These are phyloP conservation scores for Sporobolomyces roseus DNA, from an alignment of 768 basidiomycete species.

Conservation along the genomic window DNA sequence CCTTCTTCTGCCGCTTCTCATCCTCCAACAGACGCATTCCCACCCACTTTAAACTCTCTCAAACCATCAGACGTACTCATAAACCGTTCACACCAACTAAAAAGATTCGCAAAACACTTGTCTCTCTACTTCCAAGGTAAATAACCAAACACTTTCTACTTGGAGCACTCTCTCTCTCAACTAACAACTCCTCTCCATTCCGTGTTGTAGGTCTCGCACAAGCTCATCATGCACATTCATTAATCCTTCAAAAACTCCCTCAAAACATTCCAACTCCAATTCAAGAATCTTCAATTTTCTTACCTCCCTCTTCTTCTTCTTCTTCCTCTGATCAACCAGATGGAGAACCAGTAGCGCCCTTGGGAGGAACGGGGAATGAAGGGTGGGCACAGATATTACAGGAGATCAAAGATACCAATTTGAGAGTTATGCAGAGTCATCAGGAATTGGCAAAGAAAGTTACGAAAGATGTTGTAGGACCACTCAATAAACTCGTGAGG, in stretches of 20 bases:
- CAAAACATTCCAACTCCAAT: conserved; percentile 9
- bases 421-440: conserved; percentile 18
- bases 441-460: conserved; percentile 11
- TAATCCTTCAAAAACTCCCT: conserved; percentile 16
- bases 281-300: conserved; percentile 30
- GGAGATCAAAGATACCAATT: conserved; percentile 17
- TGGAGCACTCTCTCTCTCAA: neutral
- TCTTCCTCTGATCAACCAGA: neutral
- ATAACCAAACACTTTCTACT: neutral
- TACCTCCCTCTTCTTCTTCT: conserved; percentile 16
- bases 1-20: neutral
- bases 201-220: conserved; percentile 10
- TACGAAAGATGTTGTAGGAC: conserved; percentile 31
- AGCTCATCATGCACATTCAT: conserved; percentile 25
- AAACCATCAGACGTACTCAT: conserved; percentile 28
- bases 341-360: neutral
- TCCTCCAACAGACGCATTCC: conserved; percentile 13
- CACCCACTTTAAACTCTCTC: neutral
- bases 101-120: conserved; percentile 21
- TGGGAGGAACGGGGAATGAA: conserved; percentile 9
- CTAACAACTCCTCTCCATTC: neutral
- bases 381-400: conserved; percentile 36
- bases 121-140: conserved; percentile 19
- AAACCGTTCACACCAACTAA: conserved; percentile 29
- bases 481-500: conserved; percentile 28